These are phyloP conservation scores for Peribolospora kevripleyi DNA, from an alignment of 768 basidiomycete species.

Conservation along the genomic window DNA sequence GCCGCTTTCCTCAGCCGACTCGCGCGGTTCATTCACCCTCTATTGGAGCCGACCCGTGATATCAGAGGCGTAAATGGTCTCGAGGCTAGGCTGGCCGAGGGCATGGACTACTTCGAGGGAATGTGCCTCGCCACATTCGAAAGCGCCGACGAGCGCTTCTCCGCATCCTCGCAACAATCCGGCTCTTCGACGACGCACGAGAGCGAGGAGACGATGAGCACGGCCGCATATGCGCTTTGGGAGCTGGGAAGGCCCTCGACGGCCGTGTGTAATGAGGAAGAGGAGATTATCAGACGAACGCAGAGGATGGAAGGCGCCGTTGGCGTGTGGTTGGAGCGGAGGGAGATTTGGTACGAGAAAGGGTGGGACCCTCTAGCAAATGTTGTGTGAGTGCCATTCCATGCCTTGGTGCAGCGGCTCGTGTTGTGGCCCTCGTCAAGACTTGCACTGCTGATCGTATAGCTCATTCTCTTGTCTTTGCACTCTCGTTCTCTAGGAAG, in stretches of 20 bases:
- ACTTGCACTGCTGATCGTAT: too few species aligned
- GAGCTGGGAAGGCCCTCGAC: slow-evolving; percentile 25
- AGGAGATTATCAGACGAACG: slow-evolving; percentile 17
- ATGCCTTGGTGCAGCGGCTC: neutral
- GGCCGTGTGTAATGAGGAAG: slow-evolving; percentile 13
- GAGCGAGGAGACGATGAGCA: slow-evolving; percentile 53
- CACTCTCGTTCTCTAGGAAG: slow-evolving; percentile 18
- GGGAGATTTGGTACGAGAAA: slow-evolving; percentile 75
- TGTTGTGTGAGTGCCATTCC: slow-evolving; percentile 17
- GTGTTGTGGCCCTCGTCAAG: too few species aligned
- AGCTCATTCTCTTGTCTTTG: too few species aligned
- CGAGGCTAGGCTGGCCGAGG: slow-evolving; percentile 40
- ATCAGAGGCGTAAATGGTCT: slow-evolving; percentile 31
- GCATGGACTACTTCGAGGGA: slow-evolving; percentile 73
- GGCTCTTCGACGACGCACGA: slow-evolving; percentile 8
- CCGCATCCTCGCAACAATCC: too few species aligned
- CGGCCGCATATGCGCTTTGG: slow-evolving; percentile 66
- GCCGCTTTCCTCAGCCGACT: slow-evolving; percentile 47
- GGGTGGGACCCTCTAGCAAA: slow-evolving; percentile 65
- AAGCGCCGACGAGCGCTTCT: slow-evolving; percentile 37
- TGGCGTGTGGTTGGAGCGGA: slow-evolving; percentile 83
- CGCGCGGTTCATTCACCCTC: slow-evolving; percentile 35
- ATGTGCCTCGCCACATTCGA: slow-evolving; percentile 70
- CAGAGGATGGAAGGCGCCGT: slow-evolving; percentile 64
- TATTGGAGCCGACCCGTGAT: slow-evolving; percentile 42